phyloP scores from a whole-genome alignment of 1,139 yeast species.

The Kodamaea sp. region DNA sequence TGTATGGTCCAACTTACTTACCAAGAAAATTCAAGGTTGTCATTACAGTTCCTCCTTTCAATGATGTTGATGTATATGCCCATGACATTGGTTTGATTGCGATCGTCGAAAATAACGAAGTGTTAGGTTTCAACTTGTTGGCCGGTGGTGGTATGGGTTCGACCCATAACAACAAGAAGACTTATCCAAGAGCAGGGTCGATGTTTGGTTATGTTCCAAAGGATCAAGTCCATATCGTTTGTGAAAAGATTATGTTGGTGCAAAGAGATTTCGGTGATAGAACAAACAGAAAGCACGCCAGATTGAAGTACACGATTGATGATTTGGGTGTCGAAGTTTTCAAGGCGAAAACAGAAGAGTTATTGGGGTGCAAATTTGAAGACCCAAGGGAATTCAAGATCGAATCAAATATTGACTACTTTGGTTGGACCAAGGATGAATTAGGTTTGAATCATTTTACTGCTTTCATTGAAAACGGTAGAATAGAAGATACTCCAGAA shows the following conservation, averaged over 20 bases:
- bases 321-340: constrained; percentile 83
- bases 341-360: constrained; percentile 76
- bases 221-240: constrained; percentile 69
- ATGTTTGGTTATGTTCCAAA: constrained; percentile 70
- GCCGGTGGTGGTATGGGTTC: constrained; percentile 99
- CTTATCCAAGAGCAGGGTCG: constrained; percentile 94
- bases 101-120: constrained; percentile 66
- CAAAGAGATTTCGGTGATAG: constrained; percentile 97
- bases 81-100: constrained; percentile 93
- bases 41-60: constrained; percentile 93
- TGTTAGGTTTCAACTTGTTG: constrained; percentile 76
- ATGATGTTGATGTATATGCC: constrained; percentile 95
- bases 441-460: constrained; percentile 85
- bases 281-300: constrained; percentile 93
- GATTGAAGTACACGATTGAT: constrained; percentile 95
- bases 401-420: constrained; percentile 83
- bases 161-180: constrained; percentile 93
- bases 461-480: constrained; percentile 92
- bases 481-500: constrained; percentile 90
- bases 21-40: constrained; percentile 97
- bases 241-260: constrained; percentile 89
- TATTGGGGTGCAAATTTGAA: constrained; percentile 72
- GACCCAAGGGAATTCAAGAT: constrained; percentile 70
- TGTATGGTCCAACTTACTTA: constrained; percentile 80
- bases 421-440: constrained; percentile 95